Evolutionary conservation across 345 rosid genomes (phyloP).

Genomic region (Rhodamnia argentea): DNA sequence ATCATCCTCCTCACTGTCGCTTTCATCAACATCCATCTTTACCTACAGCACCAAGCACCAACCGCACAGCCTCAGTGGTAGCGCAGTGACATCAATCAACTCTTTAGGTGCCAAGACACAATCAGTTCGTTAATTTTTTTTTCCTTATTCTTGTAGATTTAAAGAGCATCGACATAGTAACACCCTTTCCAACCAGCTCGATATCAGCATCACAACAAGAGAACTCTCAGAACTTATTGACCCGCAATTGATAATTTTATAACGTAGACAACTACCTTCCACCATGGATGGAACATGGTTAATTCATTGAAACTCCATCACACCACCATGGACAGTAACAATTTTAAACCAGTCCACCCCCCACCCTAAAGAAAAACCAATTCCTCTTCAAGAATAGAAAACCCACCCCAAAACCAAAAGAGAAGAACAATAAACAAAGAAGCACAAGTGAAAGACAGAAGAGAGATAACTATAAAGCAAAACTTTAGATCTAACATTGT

Average conservation of each 20-base stretch:
- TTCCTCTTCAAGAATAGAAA: neutral
- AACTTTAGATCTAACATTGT: neutral
- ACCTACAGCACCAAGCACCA: neutral
- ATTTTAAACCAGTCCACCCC: neutral
- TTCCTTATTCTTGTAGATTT: neutral
- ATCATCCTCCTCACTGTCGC: conserved; percentile 34
- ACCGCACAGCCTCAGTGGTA: neutral
- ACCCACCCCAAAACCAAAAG: neutral
- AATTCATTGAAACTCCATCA: neutral
- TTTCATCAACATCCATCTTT: conserved; percentile 22
- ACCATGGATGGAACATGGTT: no score
- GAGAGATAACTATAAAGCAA: neutral
- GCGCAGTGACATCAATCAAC: neutral
- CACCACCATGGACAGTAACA: neutral
- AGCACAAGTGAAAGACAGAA: neutral
- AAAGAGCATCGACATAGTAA: neutral
- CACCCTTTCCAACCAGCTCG: no score
- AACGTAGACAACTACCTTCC: no score
- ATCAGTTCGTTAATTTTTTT: neutral
- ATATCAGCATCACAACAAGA: no score
- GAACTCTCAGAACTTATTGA: no score
- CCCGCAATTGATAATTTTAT: no score
- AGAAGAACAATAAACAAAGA: neutral
- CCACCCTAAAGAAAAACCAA: neutral
- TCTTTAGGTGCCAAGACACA: neutral